Evolutionary conservation across 2,329 filamentous ascomycete genomes (phyloP).

Genomic region (Xylaria digitata): DNA sequence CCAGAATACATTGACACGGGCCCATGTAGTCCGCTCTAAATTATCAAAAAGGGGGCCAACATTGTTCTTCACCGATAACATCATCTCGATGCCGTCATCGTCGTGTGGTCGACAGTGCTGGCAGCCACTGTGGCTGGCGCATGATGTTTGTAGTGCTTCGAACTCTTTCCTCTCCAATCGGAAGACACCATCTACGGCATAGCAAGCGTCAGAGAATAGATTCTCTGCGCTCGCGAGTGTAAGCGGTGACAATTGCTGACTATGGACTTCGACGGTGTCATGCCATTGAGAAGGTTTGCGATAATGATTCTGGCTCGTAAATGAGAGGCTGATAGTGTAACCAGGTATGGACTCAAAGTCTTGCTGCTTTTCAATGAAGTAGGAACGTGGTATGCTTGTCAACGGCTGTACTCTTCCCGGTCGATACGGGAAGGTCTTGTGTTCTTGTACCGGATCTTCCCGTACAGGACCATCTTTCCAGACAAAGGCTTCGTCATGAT

Average conservation of each 20-base stretch:
- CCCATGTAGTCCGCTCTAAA: constrained; percentile 57
- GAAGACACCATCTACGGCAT: constrained; percentile 56
- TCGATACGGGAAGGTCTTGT: constrained; percentile 56
- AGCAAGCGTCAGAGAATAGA: constrained; percentile 59
- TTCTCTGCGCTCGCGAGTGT: constrained; percentile 60
- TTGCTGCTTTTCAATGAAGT: constrained; percentile 59
- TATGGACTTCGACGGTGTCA: constrained; percentile 57
- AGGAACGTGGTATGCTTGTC: constrained; percentile 59
- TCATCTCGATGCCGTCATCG: constrained; percentile 59
- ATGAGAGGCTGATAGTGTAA: constrained; percentile 60
- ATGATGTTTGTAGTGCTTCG: constrained; percentile 54
- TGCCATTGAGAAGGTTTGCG: constrained; percentile 53
- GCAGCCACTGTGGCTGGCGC: constrained; percentile 52
- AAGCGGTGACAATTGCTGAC: constrained; percentile 61
- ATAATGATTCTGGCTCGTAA: constrained; percentile 57
- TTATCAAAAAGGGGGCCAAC: constrained; percentile 61
- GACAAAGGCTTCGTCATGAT: constrained; percentile 62
- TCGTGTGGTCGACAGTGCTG: constrained; percentile 55
- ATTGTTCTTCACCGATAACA: constrained; percentile 61
- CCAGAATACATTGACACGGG: constrained; percentile 59
- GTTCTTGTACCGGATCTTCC: constrained; percentile 52
- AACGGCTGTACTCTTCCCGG: constrained; percentile 58
- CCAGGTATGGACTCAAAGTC: constrained; percentile 61
- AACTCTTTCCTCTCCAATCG: constrained; percentile 56
- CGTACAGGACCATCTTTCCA: constrained; percentile 60